Evolutionary conservation across 2,329 filamentous ascomycete genomes (phyloP).

Genomic region (Apiospora aurea): DNA sequence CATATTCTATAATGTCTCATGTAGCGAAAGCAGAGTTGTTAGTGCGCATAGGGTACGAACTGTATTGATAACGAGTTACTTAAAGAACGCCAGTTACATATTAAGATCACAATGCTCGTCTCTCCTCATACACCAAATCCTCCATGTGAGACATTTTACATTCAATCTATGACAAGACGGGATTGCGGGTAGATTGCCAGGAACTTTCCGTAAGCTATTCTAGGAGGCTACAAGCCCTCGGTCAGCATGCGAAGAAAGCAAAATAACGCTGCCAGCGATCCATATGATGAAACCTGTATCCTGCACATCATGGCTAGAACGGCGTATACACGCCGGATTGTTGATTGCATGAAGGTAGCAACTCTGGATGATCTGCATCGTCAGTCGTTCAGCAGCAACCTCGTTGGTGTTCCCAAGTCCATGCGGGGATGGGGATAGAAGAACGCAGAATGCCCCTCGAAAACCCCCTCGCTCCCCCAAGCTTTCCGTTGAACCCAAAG

Average conservation of each 20-base stretch:
- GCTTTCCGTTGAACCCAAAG: not conserved
- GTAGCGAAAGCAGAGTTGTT: too few species aligned
- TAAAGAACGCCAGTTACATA: too few species aligned
- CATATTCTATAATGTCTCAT: too few species aligned
- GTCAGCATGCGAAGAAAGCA: not conserved
- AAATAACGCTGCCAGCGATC: not conserved
- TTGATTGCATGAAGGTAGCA: not conserved
- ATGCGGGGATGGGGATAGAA: too few species aligned
- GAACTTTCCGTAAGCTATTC: not conserved
- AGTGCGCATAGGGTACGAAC: too few species aligned
- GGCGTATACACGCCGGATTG: not conserved
- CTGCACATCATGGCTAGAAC: not conserved
- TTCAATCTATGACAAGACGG: not conserved
- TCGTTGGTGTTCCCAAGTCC: too few species aligned
- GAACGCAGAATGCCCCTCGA: too few species aligned
- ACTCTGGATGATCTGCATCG: not conserved
- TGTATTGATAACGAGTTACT: too few species aligned
- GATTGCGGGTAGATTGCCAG: too few species aligned
- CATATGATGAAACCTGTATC: not conserved
- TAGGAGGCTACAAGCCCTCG: not conserved
- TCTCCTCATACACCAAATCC: not conserved
- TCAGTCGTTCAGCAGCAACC: not conserved
- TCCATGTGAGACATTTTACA: too few species aligned
- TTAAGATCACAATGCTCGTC: not conserved
- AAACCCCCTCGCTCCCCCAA: too few species aligned